These are phyloP conservation scores for Cyclospora cayetanensis DNA, from an alignment of 169 alveolate species.

Conservation along the genomic window DNA sequence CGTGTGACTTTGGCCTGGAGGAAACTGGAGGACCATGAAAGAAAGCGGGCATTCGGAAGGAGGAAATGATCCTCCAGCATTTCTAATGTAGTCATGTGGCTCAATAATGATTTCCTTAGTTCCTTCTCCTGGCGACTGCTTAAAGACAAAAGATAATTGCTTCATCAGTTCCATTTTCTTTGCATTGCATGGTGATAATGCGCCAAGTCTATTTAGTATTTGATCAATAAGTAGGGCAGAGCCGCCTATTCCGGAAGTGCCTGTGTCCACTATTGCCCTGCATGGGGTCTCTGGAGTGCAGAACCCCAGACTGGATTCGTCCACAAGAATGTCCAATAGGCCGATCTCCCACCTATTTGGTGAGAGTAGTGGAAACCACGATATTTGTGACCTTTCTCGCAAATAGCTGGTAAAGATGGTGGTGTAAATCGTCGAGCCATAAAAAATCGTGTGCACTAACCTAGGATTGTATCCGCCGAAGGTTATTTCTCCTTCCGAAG, in stretches of 20 bases:
- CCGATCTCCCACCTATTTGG: constrained; percentile 5
- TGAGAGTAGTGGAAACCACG: constrained; percentile 50
- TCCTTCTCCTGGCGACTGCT: constrained; percentile 12
- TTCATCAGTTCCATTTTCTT: background rate
- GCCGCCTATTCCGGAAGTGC: constrained; percentile 50
- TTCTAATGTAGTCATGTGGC: background rate
- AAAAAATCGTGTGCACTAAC: background rate
- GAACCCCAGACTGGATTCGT: constrained; percentile 30
- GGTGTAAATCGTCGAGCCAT: background rate
- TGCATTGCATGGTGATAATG: background rate
- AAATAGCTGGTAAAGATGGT: background rate
- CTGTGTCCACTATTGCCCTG: constrained; percentile 38
- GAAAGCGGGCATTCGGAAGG: background rate
- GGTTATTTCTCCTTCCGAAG: constrained; percentile 34
- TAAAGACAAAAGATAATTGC: constrained; percentile 3
- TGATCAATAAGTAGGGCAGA: background rate
- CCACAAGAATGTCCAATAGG: constrained; percentile 23
- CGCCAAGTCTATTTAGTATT: background rate
- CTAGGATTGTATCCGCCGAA: constrained; percentile 22
- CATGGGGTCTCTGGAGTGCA: constrained; percentile 36
- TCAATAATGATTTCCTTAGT: background rate
- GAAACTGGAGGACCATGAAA: constrained; percentile 36
- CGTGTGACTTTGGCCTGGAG: constrained; percentile 46
- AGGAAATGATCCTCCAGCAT: background rate
- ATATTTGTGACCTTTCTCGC: background rate